A percentile compares a stretch with the other conserved stretches of the same genome.
phyloP scores from a whole-genome alignment of 495 filamentous ascomycete genomes.

The Podospora pseudopauciseta region DNA sequence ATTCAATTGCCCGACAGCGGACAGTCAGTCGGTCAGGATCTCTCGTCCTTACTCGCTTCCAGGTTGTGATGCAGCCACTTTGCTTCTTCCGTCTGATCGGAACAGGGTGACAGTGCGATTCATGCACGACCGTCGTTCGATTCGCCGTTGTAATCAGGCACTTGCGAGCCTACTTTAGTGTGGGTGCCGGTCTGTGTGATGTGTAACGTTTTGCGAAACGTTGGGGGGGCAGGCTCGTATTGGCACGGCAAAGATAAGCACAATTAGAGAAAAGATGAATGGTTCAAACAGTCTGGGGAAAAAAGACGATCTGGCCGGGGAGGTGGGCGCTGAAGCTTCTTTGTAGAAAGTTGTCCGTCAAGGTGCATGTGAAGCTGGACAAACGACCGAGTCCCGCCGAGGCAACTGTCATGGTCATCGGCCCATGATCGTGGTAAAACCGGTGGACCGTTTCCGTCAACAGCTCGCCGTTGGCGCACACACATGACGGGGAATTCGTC shows the following conservation, averaged over 20 bases:
- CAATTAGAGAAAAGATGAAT: not conserved
- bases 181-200: constrained; percentile 4
- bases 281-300: not conserved
- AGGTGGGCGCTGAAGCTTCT: not conserved
- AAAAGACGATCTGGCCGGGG: not conserved
- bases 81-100: not conserved
- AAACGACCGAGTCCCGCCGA: constrained; percentile 23
- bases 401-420: constrained; percentile 18
- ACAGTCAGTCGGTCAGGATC: not conserved
- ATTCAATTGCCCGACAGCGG: constrained; percentile 22
- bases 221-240: not conserved
- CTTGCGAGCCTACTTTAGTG: not conserved
- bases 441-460: constrained; percentile 3
- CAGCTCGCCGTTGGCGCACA: not conserved
- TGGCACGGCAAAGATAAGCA: not conserved
- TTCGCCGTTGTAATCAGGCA: constrained; percentile 17
- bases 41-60: not conserved
- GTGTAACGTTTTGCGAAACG: constrained; percentile 4
- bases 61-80: not conserved
- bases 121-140: constrained; percentile 20
- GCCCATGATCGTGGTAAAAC: constrained; percentile 5
- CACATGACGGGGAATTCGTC: constrained; percentile 3
- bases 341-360: not conserved
- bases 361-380: constrained; percentile 26
- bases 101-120: constrained; percentile 15